phyloP scores from a whole-genome alignment of 1,284 basidiomycete species.

The Mycosarcoma maydis region DNA sequence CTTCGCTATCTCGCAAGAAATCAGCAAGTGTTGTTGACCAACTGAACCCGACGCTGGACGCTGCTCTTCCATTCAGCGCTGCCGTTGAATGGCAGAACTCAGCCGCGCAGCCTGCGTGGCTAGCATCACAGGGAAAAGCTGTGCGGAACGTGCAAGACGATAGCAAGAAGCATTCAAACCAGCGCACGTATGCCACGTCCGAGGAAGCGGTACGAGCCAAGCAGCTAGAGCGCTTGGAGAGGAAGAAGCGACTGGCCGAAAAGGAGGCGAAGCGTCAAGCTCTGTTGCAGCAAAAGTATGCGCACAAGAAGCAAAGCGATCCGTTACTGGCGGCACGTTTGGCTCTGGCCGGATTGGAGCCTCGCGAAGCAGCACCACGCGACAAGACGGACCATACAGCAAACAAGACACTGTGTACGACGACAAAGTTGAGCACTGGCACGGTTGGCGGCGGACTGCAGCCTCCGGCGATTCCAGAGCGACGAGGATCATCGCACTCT shows the following conservation, averaged over 20 bases:
- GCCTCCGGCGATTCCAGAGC: constrained; percentile 2
- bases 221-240: constrained; percentile 31
- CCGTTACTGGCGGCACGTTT: constrained; percentile 49
- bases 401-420: no score
- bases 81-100: neutral
- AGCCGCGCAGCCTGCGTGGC: no score
- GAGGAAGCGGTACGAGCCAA: constrained; percentile 51
- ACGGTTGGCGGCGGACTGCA: neutral
- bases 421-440: neutral
- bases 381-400: neutral
- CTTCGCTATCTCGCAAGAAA: constrained; percentile 11
- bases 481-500: constrained; percentile 5
- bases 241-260: constrained; percentile 28
- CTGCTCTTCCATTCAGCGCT: neutral
- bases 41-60: constrained; percentile 14
- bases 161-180: constrained; percentile 15
- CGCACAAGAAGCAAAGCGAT: constrained; percentile 51
- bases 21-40: constrained; percentile 1
- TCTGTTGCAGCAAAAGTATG: constrained; percentile 42
- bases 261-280: constrained; percentile 38
- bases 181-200: constrained; percentile 38
- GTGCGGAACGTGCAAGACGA: constrained; percentile 1
- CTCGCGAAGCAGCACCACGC: constrained; percentile 12
- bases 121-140: neutral
- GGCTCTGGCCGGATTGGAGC: constrained; percentile 42